A percentile compares a stretch with the other conserved stretches of the same genome.
These are phyloP conservation scores for Durotheca rogersii DNA, from an alignment of 495 filamentous ascomycete species.

Conservation along the genomic window DNA sequence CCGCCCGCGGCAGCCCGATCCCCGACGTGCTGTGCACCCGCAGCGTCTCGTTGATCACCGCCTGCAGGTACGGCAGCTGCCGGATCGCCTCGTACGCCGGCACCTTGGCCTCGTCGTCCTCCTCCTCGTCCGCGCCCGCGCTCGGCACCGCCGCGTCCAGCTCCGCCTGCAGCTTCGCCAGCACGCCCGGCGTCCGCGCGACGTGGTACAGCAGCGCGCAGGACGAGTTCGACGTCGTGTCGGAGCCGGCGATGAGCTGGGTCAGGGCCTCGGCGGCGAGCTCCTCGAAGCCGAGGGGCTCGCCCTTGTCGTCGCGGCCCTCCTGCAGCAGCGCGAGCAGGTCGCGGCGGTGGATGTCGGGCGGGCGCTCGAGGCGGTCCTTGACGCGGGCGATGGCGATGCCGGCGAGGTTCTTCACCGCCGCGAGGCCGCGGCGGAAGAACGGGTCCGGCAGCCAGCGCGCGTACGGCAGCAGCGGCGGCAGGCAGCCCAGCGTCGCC, in stretches of 20 bases:
- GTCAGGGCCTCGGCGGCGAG: constrained; percentile 87
- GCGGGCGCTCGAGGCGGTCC: constrained; percentile 66
- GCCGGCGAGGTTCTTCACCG: constrained; percentile 67
- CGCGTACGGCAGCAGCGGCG: constrained; percentile 62
- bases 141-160: constrained; percentile 68
- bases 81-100: constrained; percentile 71
- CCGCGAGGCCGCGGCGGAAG: constrained; percentile 61
- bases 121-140: constrained; percentile 43
- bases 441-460: constrained; percentile 68
- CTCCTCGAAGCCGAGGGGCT: constrained; percentile 71
- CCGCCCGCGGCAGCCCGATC: constrained; percentile 80
- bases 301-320: constrained; percentile 76
- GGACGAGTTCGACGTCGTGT: constrained; percentile 86
- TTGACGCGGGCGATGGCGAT: constrained; percentile 82
- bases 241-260: constrained; percentile 86
- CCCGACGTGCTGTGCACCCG: constrained; percentile 87
- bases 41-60: constrained; percentile 84
- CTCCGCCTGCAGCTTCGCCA: constrained; percentile 68
- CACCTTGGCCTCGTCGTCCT: constrained; percentile 53
- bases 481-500: constrained; percentile 61
- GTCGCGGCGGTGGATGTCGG: constrained; percentile 65
- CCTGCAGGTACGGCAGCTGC: constrained; percentile 75
- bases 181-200: constrained; percentile 66
- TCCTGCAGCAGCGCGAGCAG: constrained; percentile 84
- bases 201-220: constrained; percentile 84